A percentile compares a stretch with the other conserved stretches of the same genome.
Conservation (phyloP, 441 rosid genomes). For the Aquilaria agallochum region DNA sequence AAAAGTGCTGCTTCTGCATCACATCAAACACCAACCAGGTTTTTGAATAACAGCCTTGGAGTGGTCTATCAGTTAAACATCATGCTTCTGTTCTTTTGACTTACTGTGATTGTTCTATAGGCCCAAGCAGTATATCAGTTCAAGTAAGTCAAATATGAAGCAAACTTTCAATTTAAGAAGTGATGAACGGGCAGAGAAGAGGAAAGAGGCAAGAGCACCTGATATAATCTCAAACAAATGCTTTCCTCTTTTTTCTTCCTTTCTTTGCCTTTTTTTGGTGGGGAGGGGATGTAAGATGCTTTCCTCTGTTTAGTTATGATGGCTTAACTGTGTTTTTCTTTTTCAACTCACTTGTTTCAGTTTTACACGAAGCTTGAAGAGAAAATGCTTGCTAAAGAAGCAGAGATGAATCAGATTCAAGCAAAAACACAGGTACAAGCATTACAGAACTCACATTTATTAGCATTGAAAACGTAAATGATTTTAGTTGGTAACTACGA, state of each 20-base stretch:
- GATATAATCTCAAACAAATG: too few relatives aligned
- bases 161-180: slow-evolving; percentile 52
- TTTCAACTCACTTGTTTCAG: slow-evolving; percentile 26
- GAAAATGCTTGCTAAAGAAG: slow-evolving; percentile 69
- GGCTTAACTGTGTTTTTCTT: background rate
- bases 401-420: slow-evolving; percentile 57
- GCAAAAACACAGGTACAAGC: slow-evolving; percentile 61
- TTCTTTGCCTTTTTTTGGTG: too few relatives aligned
- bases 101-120: slow-evolving; percentile 30
- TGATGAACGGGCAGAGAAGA: slow-evolving; percentile 63
- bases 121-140: slow-evolving; percentile 28
- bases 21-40: slow-evolving; percentile 39
- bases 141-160: slow-evolving; percentile 39
- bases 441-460: too few relatives aligned
- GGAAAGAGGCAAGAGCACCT: slow-evolving; percentile 59
- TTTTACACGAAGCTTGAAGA: slow-evolving; percentile 68
- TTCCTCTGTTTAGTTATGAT: slow-evolving; percentile 5
- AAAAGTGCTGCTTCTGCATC: slow-evolving; percentile 33
- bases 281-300: background rate
- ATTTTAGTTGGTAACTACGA: too few relatives aligned
- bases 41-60: too few relatives aligned
- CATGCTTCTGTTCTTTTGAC: slow-evolving; percentile 5
- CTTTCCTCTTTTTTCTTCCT: too few relatives aligned
- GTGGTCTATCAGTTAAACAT: slow-evolving; percentile 14
- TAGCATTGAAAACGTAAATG: too few relatives aligned